Base-by-base conservation (phyloP, 2,329 filamentous ascomycete genomes). In the Stachybotrys echinatus region DNA sequence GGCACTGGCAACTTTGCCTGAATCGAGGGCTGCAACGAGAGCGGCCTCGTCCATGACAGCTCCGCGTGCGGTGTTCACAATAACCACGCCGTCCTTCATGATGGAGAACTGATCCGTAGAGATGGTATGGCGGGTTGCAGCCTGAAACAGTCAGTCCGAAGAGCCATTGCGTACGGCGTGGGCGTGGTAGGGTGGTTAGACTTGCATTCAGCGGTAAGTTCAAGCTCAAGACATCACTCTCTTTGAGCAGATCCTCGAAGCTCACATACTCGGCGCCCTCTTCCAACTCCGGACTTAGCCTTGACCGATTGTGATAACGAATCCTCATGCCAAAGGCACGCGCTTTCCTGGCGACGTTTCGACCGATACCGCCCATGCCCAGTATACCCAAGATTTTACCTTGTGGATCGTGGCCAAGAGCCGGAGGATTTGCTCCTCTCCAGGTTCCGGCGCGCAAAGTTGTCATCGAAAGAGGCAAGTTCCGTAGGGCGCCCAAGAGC, bases 331-430 rank as follows among this genome's bases (percentile, higher is more conserved):
- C 87, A 62, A 95, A 92, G 0, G 76, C 87, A 48, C 80, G 75
- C 3, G 85, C 87, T 68, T 91, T 91, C 63, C 74, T 80, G 63
- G 86, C 88, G 58, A 94, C 68, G 61, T 90, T 89, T 34, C 85
- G 75, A 1, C 90, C 89, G 53, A 95, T 94, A 3, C 89, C 88
- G 19, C 89, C 89, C 88, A 94, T 92, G 6, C 89, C 89, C 39
- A 95, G 66, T 52, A 95, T 90, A 40, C 38, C 89, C 5, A 95
- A 75, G 2, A 84, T 73, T 67, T 92, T 94, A 34, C 87, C 88
- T 65, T 88, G 76, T 2, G 89, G 89, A 61, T 94, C 89, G 62
- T 88, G 87, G 12, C 89, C 89, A 6, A 83, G 70, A 1, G 84
- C 75, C 1, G 79, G 76, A 6, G 72, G 65, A 3, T 75, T 72